These are phyloP conservation scores for Trichoderma semiorbis DNA, from an alignment of 2,329 filamentous ascomycete genomes.

Conservation along the genomic window DNA sequence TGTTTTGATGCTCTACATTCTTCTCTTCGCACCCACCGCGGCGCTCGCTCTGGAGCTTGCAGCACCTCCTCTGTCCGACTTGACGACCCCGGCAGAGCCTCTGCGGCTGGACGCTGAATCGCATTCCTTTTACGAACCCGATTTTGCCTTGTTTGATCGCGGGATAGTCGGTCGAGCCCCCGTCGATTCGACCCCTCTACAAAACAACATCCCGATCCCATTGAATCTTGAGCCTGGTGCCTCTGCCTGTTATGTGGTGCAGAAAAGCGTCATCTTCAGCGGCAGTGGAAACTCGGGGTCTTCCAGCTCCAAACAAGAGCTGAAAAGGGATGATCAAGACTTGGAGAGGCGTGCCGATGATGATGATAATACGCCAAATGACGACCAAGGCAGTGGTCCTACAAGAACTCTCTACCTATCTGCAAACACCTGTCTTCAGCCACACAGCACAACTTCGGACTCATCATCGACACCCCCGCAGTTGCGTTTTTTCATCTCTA, in stretches of 20 bases:
- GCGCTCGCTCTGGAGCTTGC: slow-evolving; percentile 64
- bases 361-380: not conserved
- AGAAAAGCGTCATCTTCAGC: slow-evolving; percentile 28
- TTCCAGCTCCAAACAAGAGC: slow-evolving; percentile 16
- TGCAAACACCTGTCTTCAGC: slow-evolving; percentile 81
- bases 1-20: slow-evolving; percentile 58
- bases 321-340: slow-evolving; percentile 8
- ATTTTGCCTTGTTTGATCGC: slow-evolving; percentile 59
- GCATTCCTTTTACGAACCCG: slow-evolving; percentile 50
- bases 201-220: slow-evolving; percentile 61
- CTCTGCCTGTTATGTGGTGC: slow-evolving; percentile 45
- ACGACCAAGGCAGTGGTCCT: slow-evolving; percentile 28
- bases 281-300: slow-evolving; percentile 21
- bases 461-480: slow-evolving; percentile 56
- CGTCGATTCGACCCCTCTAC: slow-evolving; percentile 45
- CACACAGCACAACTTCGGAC: slow-evolving; percentile 39
- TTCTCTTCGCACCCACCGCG: slow-evolving; percentile 56
- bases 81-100: slow-evolving; percentile 4
- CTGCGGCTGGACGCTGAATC: not conserved
- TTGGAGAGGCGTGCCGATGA: not conserved
- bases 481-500: slow-evolving; percentile 74
- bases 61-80: slow-evolving; percentile 25
- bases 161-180: slow-evolving; percentile 61
- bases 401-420: slow-evolving; percentile 67
- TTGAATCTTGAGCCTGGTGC: slow-evolving; percentile 61